Evolutionary conservation across 1,139 yeast species (phyloP).

Genomic region (Pichia kudriavzevii): DNA sequence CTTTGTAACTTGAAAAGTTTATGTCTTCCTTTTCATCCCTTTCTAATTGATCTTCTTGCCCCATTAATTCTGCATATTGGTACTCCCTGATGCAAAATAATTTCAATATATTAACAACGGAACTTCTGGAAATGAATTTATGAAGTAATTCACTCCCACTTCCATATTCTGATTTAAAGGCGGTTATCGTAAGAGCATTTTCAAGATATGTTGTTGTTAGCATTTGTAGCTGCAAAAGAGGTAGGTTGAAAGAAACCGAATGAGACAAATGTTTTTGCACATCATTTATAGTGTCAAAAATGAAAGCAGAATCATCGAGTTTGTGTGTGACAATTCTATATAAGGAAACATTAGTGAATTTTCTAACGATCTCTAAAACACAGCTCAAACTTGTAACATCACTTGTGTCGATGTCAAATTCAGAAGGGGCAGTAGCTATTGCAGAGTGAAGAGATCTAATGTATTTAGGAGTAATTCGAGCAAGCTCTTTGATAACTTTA

Average conservation of each 20-base stretch:
- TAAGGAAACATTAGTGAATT: no score
- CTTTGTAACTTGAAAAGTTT: constrained; percentile 32
- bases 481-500: constrained; percentile 1
- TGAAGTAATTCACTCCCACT: no score
- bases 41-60: constrained; percentile 39
- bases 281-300: constrained; percentile 4
- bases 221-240: no score
- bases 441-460: constrained; percentile 1
- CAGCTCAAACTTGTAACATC: no score
- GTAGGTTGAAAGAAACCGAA: no score
- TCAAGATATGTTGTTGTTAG: constrained; percentile 9
- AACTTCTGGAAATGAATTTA: no score
- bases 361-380: no score
- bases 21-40: constrained; percentile 55
- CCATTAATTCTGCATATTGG: constrained; percentile 28
- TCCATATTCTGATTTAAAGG: constrained; percentile 12
- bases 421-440: constrained; percentile 1
- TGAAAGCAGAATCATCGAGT: neutral
- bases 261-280: constrained; percentile 6
- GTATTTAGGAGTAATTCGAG: neutral
- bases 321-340: no score
- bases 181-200: constrained; percentile 10
- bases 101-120: constrained; percentile 16
- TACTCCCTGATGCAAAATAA: constrained; percentile 29
- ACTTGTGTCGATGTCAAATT: no score